Conservation (phyloP, 2,329 filamentous ascomycete genomes). For the Pseudogymnoascus sp. region DNA sequence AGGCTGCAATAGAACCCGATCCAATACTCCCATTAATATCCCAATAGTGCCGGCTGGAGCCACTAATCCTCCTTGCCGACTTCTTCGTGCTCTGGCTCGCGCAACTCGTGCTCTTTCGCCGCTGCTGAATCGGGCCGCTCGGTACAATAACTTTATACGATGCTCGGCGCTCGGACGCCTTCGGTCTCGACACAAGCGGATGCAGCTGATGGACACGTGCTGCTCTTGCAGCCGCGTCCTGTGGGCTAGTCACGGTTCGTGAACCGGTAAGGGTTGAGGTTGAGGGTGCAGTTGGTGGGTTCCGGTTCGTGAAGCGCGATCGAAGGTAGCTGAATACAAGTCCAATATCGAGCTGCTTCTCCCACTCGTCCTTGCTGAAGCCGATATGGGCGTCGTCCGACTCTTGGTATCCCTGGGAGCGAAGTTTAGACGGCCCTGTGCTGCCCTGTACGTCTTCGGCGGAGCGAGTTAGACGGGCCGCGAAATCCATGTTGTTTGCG, state of each 20-base stretch:
- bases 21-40: slow-evolving; percentile 76
- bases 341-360: slow-evolving; percentile 80
- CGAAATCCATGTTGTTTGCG: neutral
- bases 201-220: slow-evolving; percentile 84
- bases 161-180: slow-evolving; percentile 38
- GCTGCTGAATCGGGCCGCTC: slow-evolving; percentile 38
- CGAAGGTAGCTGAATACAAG: slow-evolving; percentile 85
- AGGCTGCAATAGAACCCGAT: slow-evolving; percentile 62
- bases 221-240: slow-evolving; percentile 65
- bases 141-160: slow-evolving; percentile 48
- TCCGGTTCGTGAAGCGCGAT: slow-evolving; percentile 57
- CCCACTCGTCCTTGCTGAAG: slow-evolving; percentile 54
- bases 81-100: slow-evolving; percentile 80
- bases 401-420: slow-evolving; percentile 3
- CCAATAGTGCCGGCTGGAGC: slow-evolving; percentile 82
- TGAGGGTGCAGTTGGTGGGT: slow-evolving; percentile 31
- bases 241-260: slow-evolving; percentile 38
- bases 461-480: neutral
- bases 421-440: neutral
- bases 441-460: neutral
- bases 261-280: slow-evolving; percentile 31
- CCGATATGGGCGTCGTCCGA: slow-evolving; percentile 8
- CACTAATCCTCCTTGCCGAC: slow-evolving; percentile 57
- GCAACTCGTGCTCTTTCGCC: slow-evolving; percentile 54
- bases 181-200: slow-evolving; percentile 60